A percentile compares a stretch with the other conserved stretches of the same genome.
Evolutionary conservation across 2,329 filamentous ascomycete species (phyloP).

Genomic region (Alternaria angustiovoidea): DNA sequence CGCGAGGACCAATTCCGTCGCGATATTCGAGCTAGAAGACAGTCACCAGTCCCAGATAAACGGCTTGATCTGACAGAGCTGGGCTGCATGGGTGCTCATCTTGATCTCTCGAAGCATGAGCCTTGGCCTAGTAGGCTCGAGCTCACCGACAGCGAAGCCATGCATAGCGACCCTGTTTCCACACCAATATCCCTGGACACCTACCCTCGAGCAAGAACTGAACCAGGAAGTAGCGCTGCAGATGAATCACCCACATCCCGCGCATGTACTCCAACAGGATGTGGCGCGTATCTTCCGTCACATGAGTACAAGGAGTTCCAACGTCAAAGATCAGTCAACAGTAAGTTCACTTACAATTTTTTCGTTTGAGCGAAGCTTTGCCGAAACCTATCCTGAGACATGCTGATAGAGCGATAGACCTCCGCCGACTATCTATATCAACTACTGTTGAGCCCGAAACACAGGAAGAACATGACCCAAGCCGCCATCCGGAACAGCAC

Average conservation of each 20-base stretch:
- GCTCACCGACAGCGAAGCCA: background rate
- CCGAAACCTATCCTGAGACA: no score
- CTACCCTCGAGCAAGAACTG: background rate
- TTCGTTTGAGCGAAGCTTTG: no score
- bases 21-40: background rate
- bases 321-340: background rate
- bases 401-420: background rate
- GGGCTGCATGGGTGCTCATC: background rate
- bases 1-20: background rate
- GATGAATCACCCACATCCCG: background rate
- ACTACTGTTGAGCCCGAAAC: background rate
- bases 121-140: background rate
- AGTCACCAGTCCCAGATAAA: background rate
- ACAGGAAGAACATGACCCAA: background rate
- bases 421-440: background rate
- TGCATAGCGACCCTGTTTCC: background rate
- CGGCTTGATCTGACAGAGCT: background rate
- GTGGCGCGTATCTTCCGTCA: background rate
- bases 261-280: background rate
- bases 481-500: background rate
- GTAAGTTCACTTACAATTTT: background rate
- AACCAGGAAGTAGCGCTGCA: background rate
- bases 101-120: background rate
- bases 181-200: background rate
- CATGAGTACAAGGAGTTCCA: background rate